These are phyloP conservation scores for Sporothrix globosa DNA, from an alignment of 2,329 filamentous ascomycete genomes.

Conservation along the genomic window DNA sequence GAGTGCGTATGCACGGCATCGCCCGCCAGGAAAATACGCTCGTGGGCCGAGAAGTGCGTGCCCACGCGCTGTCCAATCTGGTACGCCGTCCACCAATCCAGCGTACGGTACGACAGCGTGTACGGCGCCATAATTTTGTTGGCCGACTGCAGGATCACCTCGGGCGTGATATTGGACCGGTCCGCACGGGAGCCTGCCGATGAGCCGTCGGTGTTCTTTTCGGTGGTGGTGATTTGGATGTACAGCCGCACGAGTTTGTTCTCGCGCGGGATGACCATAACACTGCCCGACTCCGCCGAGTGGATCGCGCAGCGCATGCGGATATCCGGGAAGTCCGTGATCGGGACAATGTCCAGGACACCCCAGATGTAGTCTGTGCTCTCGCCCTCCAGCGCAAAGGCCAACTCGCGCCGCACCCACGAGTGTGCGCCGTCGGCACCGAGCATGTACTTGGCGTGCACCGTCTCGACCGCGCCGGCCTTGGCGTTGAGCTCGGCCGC, in stretches of 20 bases:
- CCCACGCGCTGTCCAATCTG: constrained; percentile 69
- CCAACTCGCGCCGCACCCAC: constrained; percentile 33
- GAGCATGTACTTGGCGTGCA: constrained; percentile 34
- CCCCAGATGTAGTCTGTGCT: constrained; percentile 42
- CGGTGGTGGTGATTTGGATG: constrained; percentile 30
- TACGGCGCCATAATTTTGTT: constrained; percentile 65
- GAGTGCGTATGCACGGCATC: constrained; percentile 63
- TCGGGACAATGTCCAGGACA: constrained; percentile 41
- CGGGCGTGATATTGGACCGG: constrained; percentile 59
- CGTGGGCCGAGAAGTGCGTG: constrained; percentile 57
- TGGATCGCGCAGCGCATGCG: constrained; percentile 41
- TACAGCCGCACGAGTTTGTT: constrained; percentile 58
- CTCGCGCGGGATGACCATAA: constrained; percentile 43
- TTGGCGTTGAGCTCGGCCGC: constrained; percentile 37
- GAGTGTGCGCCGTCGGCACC: constrained; percentile 35
- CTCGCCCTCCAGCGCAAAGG: constrained; percentile 39
- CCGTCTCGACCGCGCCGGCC: constrained; percentile 33
- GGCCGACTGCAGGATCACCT: constrained; percentile 60
- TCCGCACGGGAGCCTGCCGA: constrained; percentile 45
- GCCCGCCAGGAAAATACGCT: constrained; percentile 70
- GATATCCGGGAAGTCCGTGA: constrained; percentile 42
- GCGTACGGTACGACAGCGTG: constrained; percentile 49
- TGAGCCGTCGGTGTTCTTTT: constrained; percentile 17
- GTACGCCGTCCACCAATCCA: constrained; percentile 70
- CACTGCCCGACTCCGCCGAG: constrained; percentile 39